Base-by-base conservation (phyloP, 2,329 filamentous ascomycete species). In the Fusarium begoniae region DNA sequence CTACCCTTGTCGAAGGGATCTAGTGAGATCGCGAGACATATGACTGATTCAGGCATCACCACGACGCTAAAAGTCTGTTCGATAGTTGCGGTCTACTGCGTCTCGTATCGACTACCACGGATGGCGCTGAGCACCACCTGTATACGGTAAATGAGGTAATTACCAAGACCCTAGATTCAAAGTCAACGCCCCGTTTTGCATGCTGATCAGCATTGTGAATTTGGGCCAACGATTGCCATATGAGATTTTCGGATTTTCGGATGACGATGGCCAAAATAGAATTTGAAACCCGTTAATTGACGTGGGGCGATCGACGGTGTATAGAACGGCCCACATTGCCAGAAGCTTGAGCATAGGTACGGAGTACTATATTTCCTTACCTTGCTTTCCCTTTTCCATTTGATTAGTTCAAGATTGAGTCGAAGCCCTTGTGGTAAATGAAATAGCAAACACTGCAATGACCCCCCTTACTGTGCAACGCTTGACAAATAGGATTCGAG, bases 191-290 rank as follows among this genome's bases (percentile, higher is more conserved):
- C 57, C 53, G 35, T 72, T 60, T 60, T 67, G 64, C 62, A 75
- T 72, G 24, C 41, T 57, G 75, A 77, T 78, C 74, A 67, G 41
- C 72, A 75, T 53, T 48, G 35, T 41, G 53, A 40, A 38, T 54
- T 61, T 50, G 37, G 62, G 47, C 50, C 14, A 47, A 38, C n/a
- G 59, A 55, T 53, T 18, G 50, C 48, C 30, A 60, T 53, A 51
- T 53, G 37, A 56, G 47, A 40, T 38, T 68, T 74, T 67, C 40
- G 51, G 56, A 45, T 51, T 68, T 75, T 69, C 51, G 48, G 63
- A 38, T 38, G 26, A 61, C 65, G 45, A 54, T 53, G 45, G 58
- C 66, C 62, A 66, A 70, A 61, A 74, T 75, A 65, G 64, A 62
- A 70, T 41, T 72, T 28, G 57, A 61, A 59, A n/a, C 60, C 55